phyloP scores from a whole-genome alignment of 768 basidiomycete species.

The Coprinopsis strossmayeri region DNA sequence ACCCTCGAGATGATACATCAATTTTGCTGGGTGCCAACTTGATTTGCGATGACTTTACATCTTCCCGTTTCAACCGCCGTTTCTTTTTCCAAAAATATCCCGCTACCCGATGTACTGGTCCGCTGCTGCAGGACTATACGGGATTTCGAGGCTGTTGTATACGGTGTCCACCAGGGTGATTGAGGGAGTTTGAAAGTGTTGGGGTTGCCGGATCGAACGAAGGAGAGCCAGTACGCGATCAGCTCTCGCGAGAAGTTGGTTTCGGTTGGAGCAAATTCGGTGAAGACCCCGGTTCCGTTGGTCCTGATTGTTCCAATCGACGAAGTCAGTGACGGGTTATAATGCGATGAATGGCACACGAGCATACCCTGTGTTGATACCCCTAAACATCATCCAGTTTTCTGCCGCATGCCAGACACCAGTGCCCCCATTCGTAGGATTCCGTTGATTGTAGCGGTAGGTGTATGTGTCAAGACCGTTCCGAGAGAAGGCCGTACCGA shows the following conservation, averaged over 20 bases:
- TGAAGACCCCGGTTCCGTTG: conserved; percentile 50
- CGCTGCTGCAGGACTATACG: conserved; percentile 43
- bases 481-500: conserved; percentile 35
- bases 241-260: conserved; percentile 49
- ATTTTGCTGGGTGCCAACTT: conserved; percentile 27
- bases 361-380: conserved; percentile 52
- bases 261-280: conserved; percentile 37
- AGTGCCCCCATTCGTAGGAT: conserved; percentile 31
- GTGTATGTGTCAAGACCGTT: conserved; percentile 35
- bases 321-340: not conserved
- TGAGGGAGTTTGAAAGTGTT: conserved; percentile 47
- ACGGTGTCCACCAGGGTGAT: conserved; percentile 45
- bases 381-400: conserved; percentile 65
- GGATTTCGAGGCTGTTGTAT: conserved; percentile 20
- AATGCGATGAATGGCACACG: not conserved
- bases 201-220: conserved; percentile 50
- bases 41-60: conserved; percentile 31
- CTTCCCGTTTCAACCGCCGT: conserved; percentile 27
- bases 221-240: conserved; percentile 62
- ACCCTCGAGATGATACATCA: conserved; percentile 10
- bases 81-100: conserved; percentile 36
- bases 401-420: conserved; percentile 47
- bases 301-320: conserved; percentile 19
- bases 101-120: conserved; percentile 21
- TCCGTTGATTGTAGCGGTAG: conserved; percentile 54